Conservation (phyloP, 2,329 filamentous ascomycete species). For the Onygenales sp. region DNA sequence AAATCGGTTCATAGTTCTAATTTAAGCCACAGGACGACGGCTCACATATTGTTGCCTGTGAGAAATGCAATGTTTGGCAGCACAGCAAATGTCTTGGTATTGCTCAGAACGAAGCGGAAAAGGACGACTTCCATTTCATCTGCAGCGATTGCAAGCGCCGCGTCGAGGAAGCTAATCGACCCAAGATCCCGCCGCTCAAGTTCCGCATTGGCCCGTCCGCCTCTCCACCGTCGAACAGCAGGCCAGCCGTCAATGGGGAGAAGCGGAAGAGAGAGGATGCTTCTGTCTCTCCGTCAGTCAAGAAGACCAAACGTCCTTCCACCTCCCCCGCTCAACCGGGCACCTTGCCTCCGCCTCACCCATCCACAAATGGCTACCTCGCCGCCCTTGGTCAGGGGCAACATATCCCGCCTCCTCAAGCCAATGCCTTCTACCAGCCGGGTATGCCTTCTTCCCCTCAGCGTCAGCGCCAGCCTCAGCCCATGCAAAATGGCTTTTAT, state of each 20-base stretch:
- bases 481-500: background rate
- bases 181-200: constrained; percentile 54
- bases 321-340: background rate
- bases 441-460: background rate
- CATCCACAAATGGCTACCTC: constrained; percentile 1
- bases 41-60: constrained; percentile 85
- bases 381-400: background rate
- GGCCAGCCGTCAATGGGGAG: constrained; percentile 9
- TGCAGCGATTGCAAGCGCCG: constrained; percentile 68
- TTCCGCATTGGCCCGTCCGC: constrained; percentile 44
- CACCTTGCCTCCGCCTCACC: background rate
- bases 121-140: constrained; percentile 77
- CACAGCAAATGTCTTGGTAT: constrained; percentile 88
- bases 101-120: constrained; percentile 66
- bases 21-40: constrained; percentile 60
- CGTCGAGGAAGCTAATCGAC: constrained; percentile 51
- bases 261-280: constrained; percentile 15
- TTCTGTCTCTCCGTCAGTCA: constrained; percentile 17
- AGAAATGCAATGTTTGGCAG: constrained; percentile 92
- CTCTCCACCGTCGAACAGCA: constrained; percentile 30
- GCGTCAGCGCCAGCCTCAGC: background rate
- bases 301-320: constrained; percentile 11
- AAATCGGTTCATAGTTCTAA: background rate
- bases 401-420: background rate
- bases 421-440: background rate